Percentiles rank a stretch among this genome's conserved stretches.
Evolutionary conservation across 495 filamentous ascomycete genomes (phyloP).

Genomic region (Penicillium atrosanguineum): DNA sequence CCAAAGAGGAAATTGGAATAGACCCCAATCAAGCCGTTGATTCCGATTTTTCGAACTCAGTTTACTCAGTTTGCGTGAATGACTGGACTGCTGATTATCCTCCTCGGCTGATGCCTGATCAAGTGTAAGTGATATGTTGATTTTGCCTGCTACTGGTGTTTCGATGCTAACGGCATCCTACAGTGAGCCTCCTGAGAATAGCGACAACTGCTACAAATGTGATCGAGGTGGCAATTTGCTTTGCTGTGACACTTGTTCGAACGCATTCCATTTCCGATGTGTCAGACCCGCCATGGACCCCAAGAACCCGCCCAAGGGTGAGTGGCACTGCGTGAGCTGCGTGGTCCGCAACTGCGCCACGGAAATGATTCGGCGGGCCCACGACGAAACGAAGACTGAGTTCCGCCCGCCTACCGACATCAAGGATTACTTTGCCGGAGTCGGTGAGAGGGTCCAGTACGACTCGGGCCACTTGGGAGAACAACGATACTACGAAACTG

Average conservation of each 20-base stretch:
- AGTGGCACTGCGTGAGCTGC: slow-evolving; percentile 86
- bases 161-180: slow-evolving; percentile 17
- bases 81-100: slow-evolving; percentile 10
- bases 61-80: slow-evolving; percentile 12
- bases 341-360: slow-evolving; percentile 55
- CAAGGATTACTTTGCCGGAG: slow-evolving; percentile 52
- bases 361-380: slow-evolving; percentile 54
- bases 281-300: slow-evolving; percentile 72
- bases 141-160: neutral
- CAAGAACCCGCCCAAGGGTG: slow-evolving; percentile 60
- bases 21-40: slow-evolving; percentile 17
- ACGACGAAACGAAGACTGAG: slow-evolving; percentile 64
- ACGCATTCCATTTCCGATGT: slow-evolving; percentile 84
- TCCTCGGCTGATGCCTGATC: slow-evolving; percentile 17
- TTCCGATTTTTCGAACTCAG: slow-evolving; percentile 16
- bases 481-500: slow-evolving; percentile 18
- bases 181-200: slow-evolving; percentile 59
- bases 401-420: slow-evolving; percentile 68
- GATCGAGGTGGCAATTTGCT: slow-evolving; percentile 76
- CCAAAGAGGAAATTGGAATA: neutral
- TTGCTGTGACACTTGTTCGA: slow-evolving; percentile 87
- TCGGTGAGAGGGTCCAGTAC: slow-evolving; percentile 8
- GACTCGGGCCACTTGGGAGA: slow-evolving; percentile 12
- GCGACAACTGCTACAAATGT: slow-evolving; percentile 84
- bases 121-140: slow-evolving; percentile 14